Percentiles rank a stretch among this genome's conserved stretches.
These are phyloP conservation scores for Ploettnerulaceae sp. DNA, from an alignment of 2,329 filamentous ascomycete genomes.

Conservation along the genomic window DNA sequence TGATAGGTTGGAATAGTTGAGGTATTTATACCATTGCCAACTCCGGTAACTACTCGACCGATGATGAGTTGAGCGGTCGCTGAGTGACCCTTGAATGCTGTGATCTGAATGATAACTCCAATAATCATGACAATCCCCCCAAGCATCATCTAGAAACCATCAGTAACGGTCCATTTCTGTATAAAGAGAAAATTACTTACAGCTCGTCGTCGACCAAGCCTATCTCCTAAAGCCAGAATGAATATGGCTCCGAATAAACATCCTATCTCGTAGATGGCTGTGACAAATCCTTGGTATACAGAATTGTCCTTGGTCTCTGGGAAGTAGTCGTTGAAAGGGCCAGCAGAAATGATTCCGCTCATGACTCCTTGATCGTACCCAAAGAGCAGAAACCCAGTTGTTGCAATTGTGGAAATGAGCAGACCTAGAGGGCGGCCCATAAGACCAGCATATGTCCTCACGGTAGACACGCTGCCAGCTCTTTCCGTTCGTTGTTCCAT, in stretches of 20 bases:
- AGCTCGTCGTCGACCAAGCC: slow-evolving; percentile 51
- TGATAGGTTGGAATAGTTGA: slow-evolving; percentile 56
- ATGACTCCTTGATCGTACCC: slow-evolving; percentile 88
- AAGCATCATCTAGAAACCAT: slow-evolving; percentile 42
- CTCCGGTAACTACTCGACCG: slow-evolving; percentile 45
- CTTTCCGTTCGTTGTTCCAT: slow-evolving; percentile 6
- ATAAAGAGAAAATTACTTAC: slow-evolving; percentile 37
- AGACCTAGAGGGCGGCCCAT: slow-evolving; percentile 61
- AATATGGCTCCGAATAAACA: slow-evolving; percentile 50
- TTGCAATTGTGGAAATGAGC: slow-evolving; percentile 65
- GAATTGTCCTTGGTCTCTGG: slow-evolving; percentile 50
- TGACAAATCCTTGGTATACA: slow-evolving; percentile 43
- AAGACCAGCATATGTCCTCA: slow-evolving; percentile 54
- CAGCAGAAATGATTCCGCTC: slow-evolving; percentile 64
- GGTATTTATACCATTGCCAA: slow-evolving; percentile 49
- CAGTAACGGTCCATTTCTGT: slow-evolving; percentile 42
- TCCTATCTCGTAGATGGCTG: slow-evolving; percentile 52
- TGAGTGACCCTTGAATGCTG: slow-evolving; percentile 32
- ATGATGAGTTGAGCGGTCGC: slow-evolving; percentile 53
- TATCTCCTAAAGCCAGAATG: slow-evolving; percentile 47
- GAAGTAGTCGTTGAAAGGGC: slow-evolving; percentile 81
- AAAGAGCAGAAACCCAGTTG: slow-evolving; percentile 78
- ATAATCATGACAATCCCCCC: slow-evolving; percentile 55
- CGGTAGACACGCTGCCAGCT: slow-evolving; percentile 16
- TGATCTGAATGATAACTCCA: slow-evolving; percentile 45